phyloP scores from a whole-genome alignment of 352 stramenopile species.

The Globisporangium megalacanthum region DNA sequence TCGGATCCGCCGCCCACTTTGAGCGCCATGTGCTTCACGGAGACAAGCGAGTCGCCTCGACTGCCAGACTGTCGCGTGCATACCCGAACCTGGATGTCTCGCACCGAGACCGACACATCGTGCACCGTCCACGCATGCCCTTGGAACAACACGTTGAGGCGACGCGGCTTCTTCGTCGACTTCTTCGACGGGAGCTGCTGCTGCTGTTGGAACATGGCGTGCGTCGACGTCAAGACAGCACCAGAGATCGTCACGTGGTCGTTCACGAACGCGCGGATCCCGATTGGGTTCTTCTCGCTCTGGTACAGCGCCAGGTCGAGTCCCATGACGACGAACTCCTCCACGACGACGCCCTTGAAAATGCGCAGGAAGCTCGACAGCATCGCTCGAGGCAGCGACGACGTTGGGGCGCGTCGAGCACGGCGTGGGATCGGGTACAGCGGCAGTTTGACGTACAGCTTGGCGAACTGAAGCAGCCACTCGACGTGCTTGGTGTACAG shows the following conservation, averaged over 20 bases:
- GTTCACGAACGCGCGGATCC: slow-evolving; percentile 64
- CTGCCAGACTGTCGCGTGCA: slow-evolving; percentile 62
- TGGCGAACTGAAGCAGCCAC: slow-evolving; percentile 59
- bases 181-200: background rate
- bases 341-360: slow-evolving; percentile 36
- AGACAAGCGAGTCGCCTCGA: slow-evolving; percentile 56
- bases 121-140: slow-evolving; percentile 34
- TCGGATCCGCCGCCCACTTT: slow-evolving; percentile 40
- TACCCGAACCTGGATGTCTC: slow-evolving; percentile 57
- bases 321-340: slow-evolving; percentile 55
- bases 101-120: slow-evolving; percentile 37
- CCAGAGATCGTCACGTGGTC: slow-evolving; percentile 46
- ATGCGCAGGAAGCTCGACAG: slow-evolving; percentile 20
- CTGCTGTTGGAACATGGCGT: slow-evolving; percentile 19
- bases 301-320: slow-evolving; percentile 68
- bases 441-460: slow-evolving; percentile 37
- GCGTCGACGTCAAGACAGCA: slow-evolving; percentile 25
- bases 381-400: too few species aligned
- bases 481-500: slow-evolving; percentile 75
- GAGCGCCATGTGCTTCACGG: slow-evolving; percentile 43
- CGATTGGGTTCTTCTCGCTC: slow-evolving; percentile 58
- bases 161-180: slow-evolving; percentile 9
- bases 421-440: slow-evolving; percentile 22
- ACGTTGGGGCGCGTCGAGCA: background rate
- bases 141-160: slow-evolving; percentile 20